Evolutionary conservation across 192 early-diverging fungal species (phyloP), one percentile per base, ranked within the genome.

Genomic region (Gigaspora rosea): DNA sequence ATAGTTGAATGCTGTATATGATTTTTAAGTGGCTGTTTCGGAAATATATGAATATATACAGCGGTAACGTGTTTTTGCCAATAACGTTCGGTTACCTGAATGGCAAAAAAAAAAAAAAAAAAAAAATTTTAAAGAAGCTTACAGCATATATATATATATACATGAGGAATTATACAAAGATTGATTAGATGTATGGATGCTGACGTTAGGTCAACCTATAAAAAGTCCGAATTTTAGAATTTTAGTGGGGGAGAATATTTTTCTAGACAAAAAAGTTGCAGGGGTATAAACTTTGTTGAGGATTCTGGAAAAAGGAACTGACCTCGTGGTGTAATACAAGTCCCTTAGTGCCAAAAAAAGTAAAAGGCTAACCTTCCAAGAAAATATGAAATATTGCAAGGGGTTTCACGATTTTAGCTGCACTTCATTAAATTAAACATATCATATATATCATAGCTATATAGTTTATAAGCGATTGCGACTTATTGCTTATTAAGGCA

Each of bases 291-390:
- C 15, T 41, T 41, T 13, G 64, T 18, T 41, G 18, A 6, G 16
- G 16, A 66, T 41, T 66, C 64, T 9, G 15, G 36, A 64, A 46
- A 41, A 12, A n/a, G 12, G 1, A n/a, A 36, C 15, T 4, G 35
- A 47, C 32, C 64, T 18, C 64, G 41, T 66, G 64, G 64, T 10
- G 64, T 46, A 35, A 47, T 66, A 66, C 64, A 4, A 66, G 12
- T 65, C 36, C 36, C 62, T 33, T 13, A 15, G 13, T 11, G 8
- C 16, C 52, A 12, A 54, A 54, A 18, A 56, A 56, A 13, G 52
- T 56, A n/a, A 56, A 56, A 56, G 18, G 4, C 18, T 56, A n/a
- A 56, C 41, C 41, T 41, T 41, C 7, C 41, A 41, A 41, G 41
- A 41, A 7, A 41, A 41, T 41, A 41, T 41, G 7, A 41, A 41